Conservation (phyloP, 2,329 filamentous ascomycete species). For the Ophiocordyceps australis region DNA sequence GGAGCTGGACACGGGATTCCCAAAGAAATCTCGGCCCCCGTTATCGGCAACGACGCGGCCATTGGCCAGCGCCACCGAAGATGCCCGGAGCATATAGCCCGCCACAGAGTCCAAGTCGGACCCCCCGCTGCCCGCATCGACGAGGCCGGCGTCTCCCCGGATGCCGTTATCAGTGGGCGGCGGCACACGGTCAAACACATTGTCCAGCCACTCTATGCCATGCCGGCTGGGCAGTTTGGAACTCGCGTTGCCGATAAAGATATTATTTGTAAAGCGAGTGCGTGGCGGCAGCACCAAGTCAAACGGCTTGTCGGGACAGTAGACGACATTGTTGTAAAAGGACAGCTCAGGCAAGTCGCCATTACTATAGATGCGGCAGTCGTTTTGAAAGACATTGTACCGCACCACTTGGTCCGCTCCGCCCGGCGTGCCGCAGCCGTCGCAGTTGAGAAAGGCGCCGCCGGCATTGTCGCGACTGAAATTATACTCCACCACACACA, state of each 20-base stretch:
- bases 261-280: constrained; percentile 8
- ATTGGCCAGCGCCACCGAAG: constrained; percentile 5
- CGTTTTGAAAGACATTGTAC: constrained; percentile 10
- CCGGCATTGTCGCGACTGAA: constrained; percentile 10
- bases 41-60: constrained; percentile 5
- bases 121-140: constrained; percentile 2
- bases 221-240: constrained; percentile 4
- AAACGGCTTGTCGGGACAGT: constrained; percentile 7
- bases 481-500: constrained; percentile 9
- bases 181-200: constrained; percentile 7
- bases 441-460: constrained; percentile 9
- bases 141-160: constrained; percentile 4
- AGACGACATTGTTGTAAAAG: constrained; percentile 10
- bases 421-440: constrained; percentile 7
- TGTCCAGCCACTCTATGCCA: constrained; percentile 6
- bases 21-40: constrained; percentile 7
- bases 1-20: constrained; percentile 5
- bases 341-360: constrained; percentile 5
- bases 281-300: constrained; percentile 5
- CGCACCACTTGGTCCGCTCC: constrained; percentile 8
- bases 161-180: constrained; percentile 4
- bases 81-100: constrained; percentile 5
- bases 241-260: constrained; percentile 7
- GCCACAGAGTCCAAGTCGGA: constrained; percentile 3
- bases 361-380: constrained; percentile 8